A percentile compares a stretch with the other conserved stretches of the same genome.
Evolutionary conservation across 2,329 filamentous ascomycete genomes (phyloP).

Genomic region (Epichloe gansuensis): DNA sequence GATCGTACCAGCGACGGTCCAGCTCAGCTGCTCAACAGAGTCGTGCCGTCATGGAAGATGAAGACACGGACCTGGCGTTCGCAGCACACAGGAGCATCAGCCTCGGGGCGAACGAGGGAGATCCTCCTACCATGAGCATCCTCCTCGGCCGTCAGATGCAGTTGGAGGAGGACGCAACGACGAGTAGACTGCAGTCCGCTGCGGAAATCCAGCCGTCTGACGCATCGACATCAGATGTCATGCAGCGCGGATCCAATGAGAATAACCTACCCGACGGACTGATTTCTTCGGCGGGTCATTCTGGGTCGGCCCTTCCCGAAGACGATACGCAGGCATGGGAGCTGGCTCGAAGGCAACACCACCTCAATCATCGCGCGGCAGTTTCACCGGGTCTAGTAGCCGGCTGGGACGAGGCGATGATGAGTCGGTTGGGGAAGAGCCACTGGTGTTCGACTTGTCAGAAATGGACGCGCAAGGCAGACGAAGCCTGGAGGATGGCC

Average conservation of each 20-base stretch:
- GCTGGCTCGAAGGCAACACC: constrained; percentile 26
- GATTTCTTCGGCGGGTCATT: constrained; percentile 22
- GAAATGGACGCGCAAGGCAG: constrained; percentile 51
- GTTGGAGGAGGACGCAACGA: constrained; percentile 14
- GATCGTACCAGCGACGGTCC: constrained; percentile 45
- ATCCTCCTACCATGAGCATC: constrained; percentile 52
- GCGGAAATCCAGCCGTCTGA: constrained; percentile 28
- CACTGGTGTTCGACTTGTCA: constrained; percentile 60
- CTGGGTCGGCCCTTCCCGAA: constrained; percentile 33
- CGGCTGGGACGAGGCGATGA: constrained; percentile 30
- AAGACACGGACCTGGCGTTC: constrained; percentile 48
- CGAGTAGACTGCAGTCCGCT: constrained; percentile 27
- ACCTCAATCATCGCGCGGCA: constrained; percentile 33
- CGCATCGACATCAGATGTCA: constrained; percentile 21
- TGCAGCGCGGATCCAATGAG: constrained; percentile 32
- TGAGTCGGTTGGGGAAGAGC: constrained; percentile 51
- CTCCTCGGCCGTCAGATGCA: constrained; percentile 37
- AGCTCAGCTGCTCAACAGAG: constrained; percentile 58
- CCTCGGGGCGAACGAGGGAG: constrained; percentile 51
- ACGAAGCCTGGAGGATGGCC: constrained; percentile 45
- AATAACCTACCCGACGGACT: constrained; percentile 34
- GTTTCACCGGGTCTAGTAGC: constrained; percentile 29
- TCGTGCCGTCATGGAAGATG: constrained; percentile 41
- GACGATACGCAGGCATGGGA: constrained; percentile 33
- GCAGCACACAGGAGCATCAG: constrained; percentile 55